Evolutionary conservation across 192 early-diverging fungal species (phyloP).

Genomic region (Coemansia sp.): DNA sequence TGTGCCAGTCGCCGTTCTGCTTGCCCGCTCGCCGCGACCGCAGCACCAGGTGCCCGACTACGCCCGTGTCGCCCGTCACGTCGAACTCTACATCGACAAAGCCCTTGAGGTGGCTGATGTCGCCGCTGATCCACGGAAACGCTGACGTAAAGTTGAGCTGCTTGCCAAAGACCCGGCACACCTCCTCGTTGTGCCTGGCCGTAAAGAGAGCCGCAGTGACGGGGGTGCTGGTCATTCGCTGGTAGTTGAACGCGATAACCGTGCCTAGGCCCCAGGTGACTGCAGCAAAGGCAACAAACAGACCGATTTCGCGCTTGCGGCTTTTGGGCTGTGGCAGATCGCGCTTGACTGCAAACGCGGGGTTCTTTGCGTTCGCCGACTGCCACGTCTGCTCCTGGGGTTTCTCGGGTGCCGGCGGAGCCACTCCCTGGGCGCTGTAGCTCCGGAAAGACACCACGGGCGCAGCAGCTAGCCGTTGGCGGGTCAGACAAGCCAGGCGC

Average conservation of each 20-base stretch:
- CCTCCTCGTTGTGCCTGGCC: conserved; percentile 39
- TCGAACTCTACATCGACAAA: conserved; percentile 45
- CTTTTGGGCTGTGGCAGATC: conserved; percentile 40
- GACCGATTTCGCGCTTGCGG: conserved; percentile 39
- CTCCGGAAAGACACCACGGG: no score
- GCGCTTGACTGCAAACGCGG: conserved; percentile 44
- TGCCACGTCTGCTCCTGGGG: conserved; percentile 24
- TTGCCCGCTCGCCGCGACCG: conserved; percentile 41
- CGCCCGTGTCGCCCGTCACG: conserved; percentile 37
- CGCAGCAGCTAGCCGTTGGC: no score
- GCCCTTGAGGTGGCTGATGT: conserved; percentile 48
- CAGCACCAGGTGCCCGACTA: conserved; percentile 33
- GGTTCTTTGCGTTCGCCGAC: conserved; percentile 38
- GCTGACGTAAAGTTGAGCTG: conserved; percentile 44
- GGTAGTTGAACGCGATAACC: conserved; percentile 50
- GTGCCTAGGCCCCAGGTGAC: conserved; percentile 45
- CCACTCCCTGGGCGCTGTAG: conserved; percentile 6
- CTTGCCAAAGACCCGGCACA: conserved; percentile 21
- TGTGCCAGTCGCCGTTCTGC: conserved; percentile 49
- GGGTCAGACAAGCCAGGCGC: no score
- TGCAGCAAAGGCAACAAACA: conserved; percentile 30
- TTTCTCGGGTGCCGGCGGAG: background rate
- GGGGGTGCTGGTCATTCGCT: conserved; percentile 49
- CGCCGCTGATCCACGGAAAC: conserved; percentile 50
- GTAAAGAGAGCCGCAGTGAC: conserved; percentile 47